A percentile compares a stretch with the other conserved stretches of the same genome.
Conservation (phyloP, 257 asterid genomes). For the Capsicum rhomboideum region DNA sequence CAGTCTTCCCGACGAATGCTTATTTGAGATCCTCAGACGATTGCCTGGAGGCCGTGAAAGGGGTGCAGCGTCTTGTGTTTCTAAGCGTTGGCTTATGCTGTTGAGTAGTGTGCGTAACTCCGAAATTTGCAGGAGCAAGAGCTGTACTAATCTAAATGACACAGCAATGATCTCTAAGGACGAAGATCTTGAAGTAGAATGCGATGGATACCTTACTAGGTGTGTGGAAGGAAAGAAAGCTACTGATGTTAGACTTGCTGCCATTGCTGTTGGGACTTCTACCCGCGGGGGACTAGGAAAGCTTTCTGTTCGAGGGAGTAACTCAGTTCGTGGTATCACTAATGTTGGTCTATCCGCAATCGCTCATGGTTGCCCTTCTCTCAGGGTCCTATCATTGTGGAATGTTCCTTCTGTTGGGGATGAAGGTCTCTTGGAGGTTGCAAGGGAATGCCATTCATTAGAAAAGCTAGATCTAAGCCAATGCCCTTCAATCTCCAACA, state of each 20-base stretch:
- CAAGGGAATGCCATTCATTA: constrained; percentile 5
- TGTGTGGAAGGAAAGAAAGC: constrained; percentile 15
- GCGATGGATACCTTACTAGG: constrained; percentile 15
- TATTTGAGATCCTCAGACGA: constrained; percentile 74
- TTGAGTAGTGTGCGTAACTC: constrained; percentile 51
- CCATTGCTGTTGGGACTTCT: constrained; percentile 11
- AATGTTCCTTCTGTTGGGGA: constrained; percentile 8
- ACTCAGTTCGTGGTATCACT: constrained; percentile 1
- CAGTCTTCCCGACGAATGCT: constrained; percentile 78
- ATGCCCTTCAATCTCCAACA: constrained; percentile 7
- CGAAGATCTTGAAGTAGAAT: neutral
- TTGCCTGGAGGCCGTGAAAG: constrained; percentile 63
- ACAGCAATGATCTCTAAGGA: neutral
- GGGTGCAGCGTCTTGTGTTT: constrained; percentile 73
- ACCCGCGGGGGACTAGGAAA: constrained; percentile 18
- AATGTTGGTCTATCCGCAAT: constrained; percentile 4
- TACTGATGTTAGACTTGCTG: constrained; percentile 10
- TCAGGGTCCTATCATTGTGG: constrained; percentile 15
- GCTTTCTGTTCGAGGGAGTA: constrained; percentile 8
- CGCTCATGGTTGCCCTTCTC: constrained; percentile 17
- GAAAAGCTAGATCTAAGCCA: constrained; percentile 14
- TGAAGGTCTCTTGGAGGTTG: constrained; percentile 9
- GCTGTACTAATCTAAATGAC: constrained; percentile 6
- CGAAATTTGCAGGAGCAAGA: constrained; percentile 41
- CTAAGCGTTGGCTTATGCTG: constrained; percentile 78